These are phyloP conservation scores for Davidsoniella neocaledoniae DNA, from an alignment of 2,329 filamentous ascomycete species.

Conservation along the genomic window DNA sequence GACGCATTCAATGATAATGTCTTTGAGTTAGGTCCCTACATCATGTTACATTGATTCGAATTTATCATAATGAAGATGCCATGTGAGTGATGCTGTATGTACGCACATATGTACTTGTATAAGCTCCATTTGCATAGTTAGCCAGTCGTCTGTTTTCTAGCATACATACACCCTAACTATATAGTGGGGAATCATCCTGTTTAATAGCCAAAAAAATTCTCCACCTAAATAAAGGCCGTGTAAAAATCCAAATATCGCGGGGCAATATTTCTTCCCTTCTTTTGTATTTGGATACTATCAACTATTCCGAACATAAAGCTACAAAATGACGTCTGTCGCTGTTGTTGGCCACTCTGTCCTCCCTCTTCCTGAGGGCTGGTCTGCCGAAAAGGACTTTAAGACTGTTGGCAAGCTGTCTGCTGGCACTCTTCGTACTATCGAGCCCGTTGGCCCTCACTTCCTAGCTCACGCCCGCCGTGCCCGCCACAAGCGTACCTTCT, in stretches of 20 bases:
- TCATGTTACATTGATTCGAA: too few relatives aligned
- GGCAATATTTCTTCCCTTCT: conserved; percentile 6
- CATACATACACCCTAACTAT: neutral
- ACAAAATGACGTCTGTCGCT: conserved; percentile 45
- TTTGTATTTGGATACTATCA: conserved; percentile 14
- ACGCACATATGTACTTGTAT: too few relatives aligned
- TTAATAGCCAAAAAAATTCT: neutral
- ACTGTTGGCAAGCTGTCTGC: conserved; percentile 57
- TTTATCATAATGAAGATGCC: too few relatives aligned
- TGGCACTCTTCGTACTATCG: conserved; percentile 71
- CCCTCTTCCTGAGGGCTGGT: conserved; percentile 63
- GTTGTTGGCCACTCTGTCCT: conserved; percentile 53
- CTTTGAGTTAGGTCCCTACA: too few relatives aligned
- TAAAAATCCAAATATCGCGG: neutral
- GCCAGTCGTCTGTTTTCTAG: too few relatives aligned
- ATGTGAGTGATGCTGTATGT: too few relatives aligned
- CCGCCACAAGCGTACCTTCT: conserved; percentile 94
- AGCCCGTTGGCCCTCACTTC: conserved; percentile 95
- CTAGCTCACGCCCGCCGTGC: conserved; percentile 90
- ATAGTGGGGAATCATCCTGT: neutral
- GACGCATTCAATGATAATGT: too few relatives aligned
- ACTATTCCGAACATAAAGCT: conserved; percentile 7
- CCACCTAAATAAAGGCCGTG: neutral
- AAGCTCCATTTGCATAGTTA: too few relatives aligned
- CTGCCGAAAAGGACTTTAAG: conserved; percentile 84